Conservation (phyloP, 495 filamentous ascomycete genomes). For the Lichenothelia convexa region DNA sequence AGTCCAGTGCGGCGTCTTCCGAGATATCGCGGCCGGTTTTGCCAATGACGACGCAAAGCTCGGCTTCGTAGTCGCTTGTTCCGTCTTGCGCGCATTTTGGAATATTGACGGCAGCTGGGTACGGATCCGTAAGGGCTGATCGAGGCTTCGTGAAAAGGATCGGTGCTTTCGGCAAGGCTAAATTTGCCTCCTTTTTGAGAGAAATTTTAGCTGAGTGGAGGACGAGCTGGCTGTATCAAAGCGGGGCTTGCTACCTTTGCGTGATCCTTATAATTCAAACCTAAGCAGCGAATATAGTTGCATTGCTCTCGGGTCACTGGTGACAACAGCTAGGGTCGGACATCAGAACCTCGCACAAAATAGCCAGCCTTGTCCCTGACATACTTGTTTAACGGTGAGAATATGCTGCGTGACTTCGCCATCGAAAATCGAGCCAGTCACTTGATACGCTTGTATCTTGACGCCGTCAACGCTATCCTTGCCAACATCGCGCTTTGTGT, state of each 20-base stretch:
- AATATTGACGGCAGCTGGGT: slow-evolving; percentile 26
- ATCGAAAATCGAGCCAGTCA: slow-evolving; percentile 24
- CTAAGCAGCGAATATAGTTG: slow-evolving; percentile 29
- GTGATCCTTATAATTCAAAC: slow-evolving; percentile 29
- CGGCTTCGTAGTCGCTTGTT: slow-evolving; percentile 32
- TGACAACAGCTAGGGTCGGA: slow-evolving; percentile 16
- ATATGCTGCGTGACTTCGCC: slow-evolving; percentile 19
- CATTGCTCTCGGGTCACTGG: slow-evolving; percentile 23
- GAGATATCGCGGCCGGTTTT: slow-evolving; percentile 25
- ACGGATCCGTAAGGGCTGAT: slow-evolving; percentile 25
- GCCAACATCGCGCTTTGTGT: slow-evolving; percentile 23
- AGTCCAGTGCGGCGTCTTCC: slow-evolving; percentile 23
- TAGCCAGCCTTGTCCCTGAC: neutral
- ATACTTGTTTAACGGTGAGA: slow-evolving; percentile 21
- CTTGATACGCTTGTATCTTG: slow-evolving; percentile 18
- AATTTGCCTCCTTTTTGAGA: slow-evolving; percentile 22
- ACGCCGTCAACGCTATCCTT: slow-evolving; percentile 19
- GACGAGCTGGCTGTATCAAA: too few relatives aligned
- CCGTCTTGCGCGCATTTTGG: slow-evolving; percentile 27
- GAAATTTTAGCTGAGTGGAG: too few relatives aligned
- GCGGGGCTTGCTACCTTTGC: too few relatives aligned
- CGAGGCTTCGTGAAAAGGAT: slow-evolving; percentile 31
- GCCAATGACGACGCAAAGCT: slow-evolving; percentile 24
- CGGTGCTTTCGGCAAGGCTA: slow-evolving; percentile 24
- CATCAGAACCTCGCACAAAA: neutral